Base-by-base conservation (phyloP, 2,329 filamentous ascomycete genomes). In the Colletotrichum australisinense region DNA sequence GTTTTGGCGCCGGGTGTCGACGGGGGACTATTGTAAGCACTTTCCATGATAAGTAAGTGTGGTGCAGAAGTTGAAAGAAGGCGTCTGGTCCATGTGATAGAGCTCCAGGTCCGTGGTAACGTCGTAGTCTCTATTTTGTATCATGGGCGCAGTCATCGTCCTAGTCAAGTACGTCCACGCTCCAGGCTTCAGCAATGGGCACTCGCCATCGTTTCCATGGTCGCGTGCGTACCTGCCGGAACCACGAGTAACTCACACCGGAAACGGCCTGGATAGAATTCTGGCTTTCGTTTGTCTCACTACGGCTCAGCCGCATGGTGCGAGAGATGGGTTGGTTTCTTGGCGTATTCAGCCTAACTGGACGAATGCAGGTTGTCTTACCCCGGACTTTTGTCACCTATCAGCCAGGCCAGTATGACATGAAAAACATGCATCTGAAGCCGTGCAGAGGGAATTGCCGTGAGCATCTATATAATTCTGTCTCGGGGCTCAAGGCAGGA, bases 351-450 rank as follows among this genome's bases (percentile, higher is more conserved):
- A 32, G 16, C 49, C 30, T 26, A 32, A 42, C 26, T 63, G 19
- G 12, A 63, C 42, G 60, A 53, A 63, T 32, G 42, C 60, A 53
- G 60, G 12, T 8, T 63, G 60, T 63, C 42, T 63, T 38, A 53
- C 26, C 6, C 24, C 42, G n/a, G 60, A 22, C 7, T 49, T 49
- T 49, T n/a, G 4, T 22, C 42, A n/a, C 19, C 16, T 16, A 5
- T 52, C 30, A 35, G 38, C 60, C 30, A 24, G 59, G 30, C 49
- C n/a, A 28, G 60, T 53, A 11, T n/a, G 32, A 16, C 26, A 4
- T 16, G n/a, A 7, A 26, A 32, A 7, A 52, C 2, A 35, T 1
- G 11, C 32, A 35, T 9, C 16, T 49, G n/a, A 46, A 24, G 11
- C 19, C 3, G 4, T 4, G 28, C 4, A 24, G 42, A 1, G 24